Base-by-base conservation (phyloP, 257 asterid genomes). In the Solanum bukasovii region DNA sequence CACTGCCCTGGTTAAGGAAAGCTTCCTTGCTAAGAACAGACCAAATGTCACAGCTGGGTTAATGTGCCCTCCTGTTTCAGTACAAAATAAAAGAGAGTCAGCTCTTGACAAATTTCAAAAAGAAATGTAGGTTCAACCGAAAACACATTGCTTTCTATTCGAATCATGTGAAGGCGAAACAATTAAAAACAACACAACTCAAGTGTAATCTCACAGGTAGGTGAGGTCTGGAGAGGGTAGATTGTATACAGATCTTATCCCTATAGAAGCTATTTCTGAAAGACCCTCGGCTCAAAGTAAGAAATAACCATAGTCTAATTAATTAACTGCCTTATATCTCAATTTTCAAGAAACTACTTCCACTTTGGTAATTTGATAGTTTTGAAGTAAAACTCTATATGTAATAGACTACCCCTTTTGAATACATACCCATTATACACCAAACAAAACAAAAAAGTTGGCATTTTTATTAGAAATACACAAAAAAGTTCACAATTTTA, bases 21-120 rank as follows among this genome's bases (percentile, higher is more conserved):
- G 91, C 29, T 92, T 92, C 90, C 94, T 92, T 65, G 94, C 94
- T 89, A 92, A 73, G 91, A 92, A 92, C 82, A 92, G 75, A 38
- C 94, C 94, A 63, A 92, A 91, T 59, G 94, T 92, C 91, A 92
- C 94, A 21, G 94, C 94, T n/a, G 94, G 94, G 56, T 92, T 92
- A 78, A 92, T 92, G 90, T 92, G 94, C 46, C 94, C 94, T 88
- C 94, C 94, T 91, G 92, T 90, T 86, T 75, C 33, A 73, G 79
- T 70, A 52, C 59, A 79, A 38, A 34, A 49, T 5, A 1, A 44
- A 42, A 40, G 12, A 38, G 37, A 34, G 37, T 34, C 37, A 35
- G 77, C 77, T 1, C 12, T 33, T 13, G 27, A 72, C 13, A 72
- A 68, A 31, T 33, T 34, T 72, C 23, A 72, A 33, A 72, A 33